A percentile compares a stretch with the other conserved stretches of the same genome.
phyloP scores from a whole-genome alignment of 768 basidiomycete species.

The Mycena sanguinolenta region DNA sequence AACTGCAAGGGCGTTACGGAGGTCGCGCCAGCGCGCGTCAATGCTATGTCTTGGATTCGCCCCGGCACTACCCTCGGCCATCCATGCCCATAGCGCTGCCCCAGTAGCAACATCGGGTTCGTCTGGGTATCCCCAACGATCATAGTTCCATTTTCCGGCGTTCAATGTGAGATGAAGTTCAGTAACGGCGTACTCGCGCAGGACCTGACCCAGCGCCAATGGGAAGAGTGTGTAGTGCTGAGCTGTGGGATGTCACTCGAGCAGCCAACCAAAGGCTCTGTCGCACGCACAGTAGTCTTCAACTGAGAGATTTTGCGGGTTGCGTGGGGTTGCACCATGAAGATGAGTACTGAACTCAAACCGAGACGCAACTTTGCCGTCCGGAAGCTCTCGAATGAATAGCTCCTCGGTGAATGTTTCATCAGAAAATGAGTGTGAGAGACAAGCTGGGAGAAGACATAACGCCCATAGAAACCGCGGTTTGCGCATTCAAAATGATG shows the following conservation, averaged over 20 bases:
- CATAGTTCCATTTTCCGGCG: slow-evolving; percentile 93
- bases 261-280: not conserved
- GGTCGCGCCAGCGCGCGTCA: slow-evolving; percentile 84
- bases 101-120: slow-evolving; percentile 85
- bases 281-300: slow-evolving; percentile 62
- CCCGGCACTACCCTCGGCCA: slow-evolving; percentile 73
- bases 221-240: slow-evolving; percentile 93
- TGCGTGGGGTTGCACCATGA: slow-evolving; percentile 64
- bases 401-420: slow-evolving; percentile 67
- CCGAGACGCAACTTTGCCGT: slow-evolving; percentile 85
- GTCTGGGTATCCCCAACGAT: slow-evolving; percentile 85
- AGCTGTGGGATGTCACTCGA: slow-evolving; percentile 53
- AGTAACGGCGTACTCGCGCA: slow-evolving; percentile 87
- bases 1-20: slow-evolving; percentile 92
- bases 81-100: slow-evolving; percentile 93
- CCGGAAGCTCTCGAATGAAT: slow-evolving; percentile 67
- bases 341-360: slow-evolving; percentile 85
- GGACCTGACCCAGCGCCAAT: slow-evolving; percentile 86
- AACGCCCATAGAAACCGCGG: slow-evolving; percentile 22
- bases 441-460: slow-evolving; percentile 13
- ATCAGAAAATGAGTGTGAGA: slow-evolving; percentile 24
- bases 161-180: slow-evolving; percentile 93
- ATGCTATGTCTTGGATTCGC: slow-evolving; percentile 57
- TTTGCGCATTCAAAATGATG: slow-evolving; percentile 12
- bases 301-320: slow-evolving; percentile 63